Evolutionary conservation across 768 basidiomycete species (phyloP).

Genomic region (Podaxis rugospora): DNA sequence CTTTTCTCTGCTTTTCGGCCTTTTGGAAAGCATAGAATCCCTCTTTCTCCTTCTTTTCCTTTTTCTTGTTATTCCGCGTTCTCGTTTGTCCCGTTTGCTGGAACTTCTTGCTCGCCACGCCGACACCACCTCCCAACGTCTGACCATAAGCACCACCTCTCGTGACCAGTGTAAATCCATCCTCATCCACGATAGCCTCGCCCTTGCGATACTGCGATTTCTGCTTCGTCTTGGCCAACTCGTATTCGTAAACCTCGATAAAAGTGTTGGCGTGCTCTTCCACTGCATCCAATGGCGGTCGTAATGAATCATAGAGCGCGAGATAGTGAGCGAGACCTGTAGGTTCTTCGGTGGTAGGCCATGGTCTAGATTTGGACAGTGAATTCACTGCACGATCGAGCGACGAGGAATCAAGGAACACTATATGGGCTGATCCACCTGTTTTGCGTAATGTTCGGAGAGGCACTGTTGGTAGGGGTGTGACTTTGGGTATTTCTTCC

Average conservation of each 20-base stretch:
- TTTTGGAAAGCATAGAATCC: conserved; percentile 90
- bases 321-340: conserved; percentile 72
- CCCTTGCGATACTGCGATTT: conserved; percentile 72
- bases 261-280: conserved; percentile 77
- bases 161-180: conserved; percentile 94
- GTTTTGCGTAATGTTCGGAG: conserved; percentile 58
- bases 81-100: conserved; percentile 53
- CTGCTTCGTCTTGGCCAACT: conserved; percentile 55
- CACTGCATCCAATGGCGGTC: conserved; percentile 72
- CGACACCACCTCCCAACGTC: conserved; percentile 78
- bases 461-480: conserved; percentile 51
- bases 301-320: conserved; percentile 55
- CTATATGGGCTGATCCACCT: conserved; percentile 68
- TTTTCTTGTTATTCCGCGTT: conserved; percentile 43
- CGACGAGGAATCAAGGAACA: conserved; percentile 67
- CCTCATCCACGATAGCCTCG: conserved; percentile 88
- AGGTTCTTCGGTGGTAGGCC: conserved; percentile 58
- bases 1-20: conserved; percentile 82
- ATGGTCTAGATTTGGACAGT: conserved; percentile 50
- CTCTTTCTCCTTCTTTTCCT: conserved; percentile 63
- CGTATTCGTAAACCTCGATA: conserved; percentile 74
- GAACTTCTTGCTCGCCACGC: conserved; percentile 58
- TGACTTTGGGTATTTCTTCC: conserved; percentile 44
- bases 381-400: conserved; percentile 59
- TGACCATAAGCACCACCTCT: conserved; percentile 88